Conservation (phyloP, 2,329 filamentous ascomycete species). For the Xylaria sp. region DNA sequence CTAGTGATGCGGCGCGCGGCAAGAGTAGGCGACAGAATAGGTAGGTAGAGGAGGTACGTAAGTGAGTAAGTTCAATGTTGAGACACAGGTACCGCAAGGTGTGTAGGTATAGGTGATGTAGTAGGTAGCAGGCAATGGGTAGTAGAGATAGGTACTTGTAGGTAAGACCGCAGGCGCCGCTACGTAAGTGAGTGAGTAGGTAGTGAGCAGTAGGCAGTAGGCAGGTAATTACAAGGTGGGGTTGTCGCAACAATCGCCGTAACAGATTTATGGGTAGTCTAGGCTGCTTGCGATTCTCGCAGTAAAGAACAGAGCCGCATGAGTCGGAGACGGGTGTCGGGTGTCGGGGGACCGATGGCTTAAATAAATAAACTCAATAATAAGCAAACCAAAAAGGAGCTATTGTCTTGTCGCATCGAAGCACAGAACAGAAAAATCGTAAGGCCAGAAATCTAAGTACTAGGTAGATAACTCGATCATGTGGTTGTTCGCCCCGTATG, state of each 20-base stretch:
- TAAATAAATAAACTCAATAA: neutral
- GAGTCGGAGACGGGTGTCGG: conserved; percentile 24
- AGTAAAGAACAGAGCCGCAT: conserved; percentile 33
- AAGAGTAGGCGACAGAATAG: neutral
- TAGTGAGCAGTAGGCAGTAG: neutral
- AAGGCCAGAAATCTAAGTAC: neutral
- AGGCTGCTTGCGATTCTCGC: neutral
- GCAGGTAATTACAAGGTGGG: conserved; percentile 18
- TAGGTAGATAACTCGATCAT: neutral
- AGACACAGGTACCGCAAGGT: neutral
- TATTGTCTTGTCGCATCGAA: neutral
- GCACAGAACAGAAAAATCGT: neutral
- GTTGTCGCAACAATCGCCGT: conserved; percentile 32
- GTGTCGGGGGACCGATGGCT: neutral
- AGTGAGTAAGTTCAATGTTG: neutral
- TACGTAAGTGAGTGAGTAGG: neutral
- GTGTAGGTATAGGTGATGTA: conserved; percentile 12
- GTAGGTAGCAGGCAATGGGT: conserved; percentile 3
- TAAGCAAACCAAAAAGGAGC: neutral
- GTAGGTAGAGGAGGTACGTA: conserved; percentile 2
- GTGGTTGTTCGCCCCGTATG: neutral
- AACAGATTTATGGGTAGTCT: conserved; percentile 13
- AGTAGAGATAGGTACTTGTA: neutral
- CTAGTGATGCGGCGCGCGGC: conserved; percentile 9
- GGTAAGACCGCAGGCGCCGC: neutral